Conservation (phyloP, 192 early-diverging fungal species). For the Coemansia sp. region DNA sequence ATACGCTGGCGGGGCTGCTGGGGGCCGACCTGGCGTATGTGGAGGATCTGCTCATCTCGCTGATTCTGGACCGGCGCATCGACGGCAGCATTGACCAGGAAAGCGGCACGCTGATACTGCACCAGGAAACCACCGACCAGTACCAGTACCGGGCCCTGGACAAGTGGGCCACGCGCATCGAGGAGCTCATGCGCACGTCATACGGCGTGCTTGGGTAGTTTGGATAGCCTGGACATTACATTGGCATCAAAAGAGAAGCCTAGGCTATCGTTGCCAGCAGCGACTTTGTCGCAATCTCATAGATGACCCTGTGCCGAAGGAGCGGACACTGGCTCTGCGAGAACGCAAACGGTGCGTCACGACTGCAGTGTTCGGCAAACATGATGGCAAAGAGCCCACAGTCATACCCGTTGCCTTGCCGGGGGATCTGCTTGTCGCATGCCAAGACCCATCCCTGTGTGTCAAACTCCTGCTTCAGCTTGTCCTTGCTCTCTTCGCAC, state of each 20-base stretch:
- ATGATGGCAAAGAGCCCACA: slow-evolving; percentile 92
- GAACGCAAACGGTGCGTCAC: slow-evolving; percentile 63
- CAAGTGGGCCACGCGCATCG: slow-evolving; percentile 28
- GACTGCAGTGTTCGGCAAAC: slow-evolving; percentile 71
- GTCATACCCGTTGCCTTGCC: slow-evolving; percentile 84
- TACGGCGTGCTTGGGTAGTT: slow-evolving; percentile 1
- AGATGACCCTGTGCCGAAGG: slow-evolving; percentile 65
- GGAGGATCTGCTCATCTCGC: slow-evolving; percentile 76
- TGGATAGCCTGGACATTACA: too few species aligned
- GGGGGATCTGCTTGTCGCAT: slow-evolving; percentile 69
- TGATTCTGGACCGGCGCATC: slow-evolving; percentile 87
- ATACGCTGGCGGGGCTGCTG: slow-evolving; percentile 75
- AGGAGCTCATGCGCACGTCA: slow-evolving; percentile 13
- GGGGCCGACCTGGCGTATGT: slow-evolving; percentile 71
- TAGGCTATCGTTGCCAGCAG: slow-evolving; percentile 9
- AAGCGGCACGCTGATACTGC: slow-evolving; percentile 38
- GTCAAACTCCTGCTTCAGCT: slow-evolving; percentile 59
- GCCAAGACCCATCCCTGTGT: slow-evolving; percentile 58
- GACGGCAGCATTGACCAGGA: slow-evolving; percentile 88
- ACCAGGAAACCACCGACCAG: slow-evolving; percentile 27
- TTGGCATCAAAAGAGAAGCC: too few species aligned
- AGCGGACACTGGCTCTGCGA: slow-evolving; percentile 65
- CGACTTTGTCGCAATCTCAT: slow-evolving; percentile 61
- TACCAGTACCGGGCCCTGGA: slow-evolving; percentile 30
- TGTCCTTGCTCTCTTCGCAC: slow-evolving; percentile 65